phyloP scores from a whole-genome alignment of 495 filamentous ascomycete species.

The Annulohypoxylon nitens region DNA sequence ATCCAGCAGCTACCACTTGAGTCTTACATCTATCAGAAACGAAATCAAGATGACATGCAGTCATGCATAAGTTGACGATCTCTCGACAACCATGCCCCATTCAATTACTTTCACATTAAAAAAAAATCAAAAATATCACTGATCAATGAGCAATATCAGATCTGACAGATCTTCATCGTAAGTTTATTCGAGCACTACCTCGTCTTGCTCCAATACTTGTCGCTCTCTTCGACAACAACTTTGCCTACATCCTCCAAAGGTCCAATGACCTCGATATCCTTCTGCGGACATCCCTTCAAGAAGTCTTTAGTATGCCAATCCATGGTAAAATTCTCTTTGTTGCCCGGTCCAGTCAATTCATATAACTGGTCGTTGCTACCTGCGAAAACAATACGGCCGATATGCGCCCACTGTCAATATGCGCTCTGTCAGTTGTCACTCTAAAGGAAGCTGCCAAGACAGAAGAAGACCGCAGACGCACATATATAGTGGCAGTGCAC shows the following conservation, averaged over 20 bases:
- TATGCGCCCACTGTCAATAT: conserved; percentile 67
- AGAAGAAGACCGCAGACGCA: conserved; percentile 19
- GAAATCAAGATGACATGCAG: conserved; percentile 24
- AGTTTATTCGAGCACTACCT: conserved; percentile 25
- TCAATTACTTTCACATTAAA: neutral
- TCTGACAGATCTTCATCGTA: neutral
- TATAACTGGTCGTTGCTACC: conserved; percentile 64
- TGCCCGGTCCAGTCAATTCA: conserved; percentile 60
- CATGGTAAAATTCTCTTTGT: conserved; percentile 68
- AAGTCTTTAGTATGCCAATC: conserved; percentile 63
- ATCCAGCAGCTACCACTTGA: conserved; percentile 12
- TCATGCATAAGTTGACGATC: conserved; percentile 4
- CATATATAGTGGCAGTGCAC: conserved; percentile 57
- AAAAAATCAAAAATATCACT: neutral
- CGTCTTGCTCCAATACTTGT: conserved; percentile 60
- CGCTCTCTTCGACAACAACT: conserved; percentile 60
- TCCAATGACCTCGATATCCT: conserved; percentile 63
- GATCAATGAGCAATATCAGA: neutral
- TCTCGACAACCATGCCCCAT: neutral
- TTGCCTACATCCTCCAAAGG: conserved; percentile 60
- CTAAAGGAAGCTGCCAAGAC: neutral
- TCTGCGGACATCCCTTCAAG: conserved; percentile 59
- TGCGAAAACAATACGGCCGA: conserved; percentile 66
- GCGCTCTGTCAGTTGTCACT: conserved; percentile 16
- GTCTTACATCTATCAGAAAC: neutral